These are phyloP conservation scores for Senna siamea DNA, from an alignment of 306 rosid species.

Conservation along the genomic window DNA sequence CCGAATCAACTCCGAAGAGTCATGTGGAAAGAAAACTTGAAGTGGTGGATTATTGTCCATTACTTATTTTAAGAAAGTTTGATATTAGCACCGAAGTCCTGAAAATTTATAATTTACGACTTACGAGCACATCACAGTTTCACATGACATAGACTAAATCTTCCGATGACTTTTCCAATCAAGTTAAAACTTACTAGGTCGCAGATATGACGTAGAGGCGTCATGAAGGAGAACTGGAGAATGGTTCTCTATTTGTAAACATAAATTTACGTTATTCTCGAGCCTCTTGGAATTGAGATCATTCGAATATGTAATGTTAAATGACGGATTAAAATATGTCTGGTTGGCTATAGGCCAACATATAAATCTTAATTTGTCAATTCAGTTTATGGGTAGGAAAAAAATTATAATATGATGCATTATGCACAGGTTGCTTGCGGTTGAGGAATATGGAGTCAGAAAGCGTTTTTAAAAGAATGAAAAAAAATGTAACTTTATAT, in stretches of 20 bases:
- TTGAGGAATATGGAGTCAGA: neutral
- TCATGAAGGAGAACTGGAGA: neutral
- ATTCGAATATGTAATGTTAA: neutral
- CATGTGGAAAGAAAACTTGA: neutral
- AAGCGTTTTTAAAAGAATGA: neutral
- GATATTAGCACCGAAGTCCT: neutral
- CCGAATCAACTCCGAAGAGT: neutral
- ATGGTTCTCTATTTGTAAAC: neutral
- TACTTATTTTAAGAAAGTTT: neutral
- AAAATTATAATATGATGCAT: neutral
- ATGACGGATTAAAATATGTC: neutral
- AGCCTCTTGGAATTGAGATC: constrained; percentile 1
- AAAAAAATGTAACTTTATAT: neutral
- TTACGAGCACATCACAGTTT: neutral
- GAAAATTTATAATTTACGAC: neutral
- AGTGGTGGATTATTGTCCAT: neutral
- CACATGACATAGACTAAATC: no score
- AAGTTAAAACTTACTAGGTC: neutral
- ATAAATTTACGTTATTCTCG: neutral
- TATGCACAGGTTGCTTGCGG: neutral
- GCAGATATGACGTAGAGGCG: neutral
- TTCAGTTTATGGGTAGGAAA: neutral
- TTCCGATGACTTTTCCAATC: neutral
- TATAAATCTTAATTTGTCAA: no score
- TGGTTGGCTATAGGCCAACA: neutral